Evolutionary conservation across 495 filamentous ascomycete genomes (phyloP).

Genomic region (Penicillium egyptiacum): DNA sequence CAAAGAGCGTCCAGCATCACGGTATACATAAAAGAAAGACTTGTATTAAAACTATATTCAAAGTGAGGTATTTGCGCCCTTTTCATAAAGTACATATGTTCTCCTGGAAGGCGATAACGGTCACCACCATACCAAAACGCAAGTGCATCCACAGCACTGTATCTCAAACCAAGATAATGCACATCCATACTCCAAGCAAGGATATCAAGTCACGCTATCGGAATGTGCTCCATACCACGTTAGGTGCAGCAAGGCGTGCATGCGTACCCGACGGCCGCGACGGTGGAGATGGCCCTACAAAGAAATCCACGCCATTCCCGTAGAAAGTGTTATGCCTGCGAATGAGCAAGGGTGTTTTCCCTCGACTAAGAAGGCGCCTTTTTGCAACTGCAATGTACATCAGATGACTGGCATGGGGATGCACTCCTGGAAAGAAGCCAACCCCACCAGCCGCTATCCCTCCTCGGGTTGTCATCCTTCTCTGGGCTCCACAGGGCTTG

Average conservation of each 20-base stretch:
- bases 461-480: background rate
- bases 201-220: background rate
- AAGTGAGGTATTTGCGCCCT: too few species aligned
- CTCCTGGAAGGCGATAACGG: too few species aligned
- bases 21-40: too few species aligned
- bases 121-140: too few species aligned
- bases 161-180: background rate
- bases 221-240: conserved; percentile 4
- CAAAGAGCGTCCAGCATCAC: too few species aligned
- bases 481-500: conserved; percentile 1
- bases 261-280: conserved; percentile 29
- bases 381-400: background rate
- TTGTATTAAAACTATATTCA: too few species aligned
- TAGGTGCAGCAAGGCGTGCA: conserved; percentile 21
- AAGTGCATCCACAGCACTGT: background rate
- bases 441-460: conserved; percentile 2
- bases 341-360: background rate
- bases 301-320: background rate
- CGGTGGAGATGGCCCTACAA: conserved; percentile 21
- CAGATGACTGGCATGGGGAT: conserved; percentile 8
- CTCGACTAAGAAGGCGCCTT: background rate
- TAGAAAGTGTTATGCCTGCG: background rate
- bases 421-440: background rate
- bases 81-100: too few species aligned
- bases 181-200: background rate